Percentiles rank a stretch among this genome's conserved stretches.
Evolutionary conservation across 495 filamentous ascomycete species (phyloP).

Genomic region (Penicillium fimorum): DNA sequence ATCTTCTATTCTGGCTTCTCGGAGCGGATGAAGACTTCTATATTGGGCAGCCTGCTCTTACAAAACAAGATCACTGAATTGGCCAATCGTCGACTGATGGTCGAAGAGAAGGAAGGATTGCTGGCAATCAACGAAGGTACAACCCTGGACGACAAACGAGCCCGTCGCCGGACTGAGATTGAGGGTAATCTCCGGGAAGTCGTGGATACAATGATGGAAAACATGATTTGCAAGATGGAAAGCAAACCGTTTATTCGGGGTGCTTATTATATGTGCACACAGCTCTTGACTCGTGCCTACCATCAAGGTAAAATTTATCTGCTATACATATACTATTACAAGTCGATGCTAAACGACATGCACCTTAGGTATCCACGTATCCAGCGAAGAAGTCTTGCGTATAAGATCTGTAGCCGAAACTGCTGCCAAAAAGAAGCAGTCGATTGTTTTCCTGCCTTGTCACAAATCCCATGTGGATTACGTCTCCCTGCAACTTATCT

Average conservation of each 20-base stretch:
- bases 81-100: constrained; percentile 65
- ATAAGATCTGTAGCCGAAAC: constrained; percentile 76
- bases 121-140: constrained; percentile 47
- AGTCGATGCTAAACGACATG: constrained; percentile 6
- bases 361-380: constrained; percentile 75
- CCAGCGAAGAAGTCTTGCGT: constrained; percentile 85
- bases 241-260: constrained; percentile 87
- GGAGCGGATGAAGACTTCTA: constrained; percentile 77
- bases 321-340: not conserved
- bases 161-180: constrained; percentile 57
- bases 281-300: constrained; percentile 88
- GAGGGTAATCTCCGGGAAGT: constrained; percentile 68
- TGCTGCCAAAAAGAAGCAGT: constrained; percentile 84
- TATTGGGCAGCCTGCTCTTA: constrained; percentile 73
- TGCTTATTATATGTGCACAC: constrained; percentile 86
- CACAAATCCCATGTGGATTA: constrained; percentile 96
- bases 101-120: constrained; percentile 75
- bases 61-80: constrained; percentile 72
- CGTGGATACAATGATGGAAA: constrained; percentile 78
- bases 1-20: constrained; percentile 91
- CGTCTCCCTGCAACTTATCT: constrained; percentile 88
- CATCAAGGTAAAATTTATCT: constrained; percentile 65
- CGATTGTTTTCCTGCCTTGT: constrained; percentile 92
- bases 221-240: constrained; percentile 99
- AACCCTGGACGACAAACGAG: constrained; percentile 48